Evolutionary conservation across 1,139 yeast genomes (phyloP), one percentile per base, ranked within the genome.

Genomic region (Magnusiomyces magnusii): DNA sequence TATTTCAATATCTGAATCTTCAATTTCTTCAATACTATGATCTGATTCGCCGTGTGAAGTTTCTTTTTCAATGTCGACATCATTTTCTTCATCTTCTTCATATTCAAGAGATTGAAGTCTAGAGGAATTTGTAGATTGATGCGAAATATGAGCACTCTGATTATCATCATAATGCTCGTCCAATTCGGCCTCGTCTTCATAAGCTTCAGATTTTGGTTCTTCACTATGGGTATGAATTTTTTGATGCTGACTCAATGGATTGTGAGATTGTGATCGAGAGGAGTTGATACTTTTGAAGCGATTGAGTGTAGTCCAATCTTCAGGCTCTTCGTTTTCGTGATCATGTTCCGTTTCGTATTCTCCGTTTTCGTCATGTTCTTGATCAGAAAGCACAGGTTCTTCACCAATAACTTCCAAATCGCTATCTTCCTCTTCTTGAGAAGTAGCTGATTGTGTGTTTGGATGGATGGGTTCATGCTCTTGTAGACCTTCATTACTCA

Each of bases 401-500:
- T 51, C 55, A 36, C 61, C 64, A 27, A 52, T 59, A 24, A 62
- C 28, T 61, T 62, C 25, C 56, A 56, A 58, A 39, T 59, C 57
- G 53, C 51, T 61, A 52, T 42, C 28, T 53, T 36, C 47, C 50
- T 58, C 54, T 50, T 47, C 54, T 52, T 52, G 44, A 41, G 57
- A 53, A 50, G 50, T 21, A 53, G 19, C 27, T 53, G 60, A 10
- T 51, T 39, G 47, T 44, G 25, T n/a, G 17, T 17, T 39, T 39
- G 44, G 17, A 17, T 9, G 19, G 17, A n/a, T n/a, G n/a, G n/a
- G n/a, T n/a, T n/a, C n/a, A n/a, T n/a, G n/a, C n/a, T 63, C 66
- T 1, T 58, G 63, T 19, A 47, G 50, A 2, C 55, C 61, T 34
- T 63, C 67, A 19, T 60, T 56, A 47, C 54, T 53, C 1, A 69